phyloP scores from a whole-genome alignment of 2,329 filamentous ascomycete genomes.

The Scedosporium aurantiacum region DNA sequence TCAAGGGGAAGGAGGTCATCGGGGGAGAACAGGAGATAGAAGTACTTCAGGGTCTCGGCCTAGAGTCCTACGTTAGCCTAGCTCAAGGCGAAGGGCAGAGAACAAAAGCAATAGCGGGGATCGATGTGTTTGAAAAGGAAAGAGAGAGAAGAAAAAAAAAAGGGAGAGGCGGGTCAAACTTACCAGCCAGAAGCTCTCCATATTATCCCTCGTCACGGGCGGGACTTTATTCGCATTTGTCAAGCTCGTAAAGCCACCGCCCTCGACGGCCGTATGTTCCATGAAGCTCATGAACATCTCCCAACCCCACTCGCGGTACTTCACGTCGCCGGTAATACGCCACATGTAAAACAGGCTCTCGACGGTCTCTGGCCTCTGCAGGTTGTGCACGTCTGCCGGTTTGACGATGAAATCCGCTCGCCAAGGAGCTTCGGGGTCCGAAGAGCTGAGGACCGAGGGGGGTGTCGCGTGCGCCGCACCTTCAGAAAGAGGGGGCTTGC shows the following conservation, averaged over 20 bases:
- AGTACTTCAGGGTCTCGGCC: constrained; percentile 96
- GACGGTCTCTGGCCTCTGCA: constrained; percentile 93
- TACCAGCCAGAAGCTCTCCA: constrained; percentile 98
- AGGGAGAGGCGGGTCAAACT: constrained; percentile 21
- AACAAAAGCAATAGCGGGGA: neutral
- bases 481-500: constrained; percentile 54
- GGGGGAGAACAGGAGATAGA: constrained; percentile 87
- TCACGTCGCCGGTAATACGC: constrained; percentile 83
- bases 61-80: constrained; percentile 22
- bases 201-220: constrained; percentile 67
- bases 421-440: constrained; percentile 37
- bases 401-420: constrained; percentile 72
- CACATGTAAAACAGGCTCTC: constrained; percentile 98
- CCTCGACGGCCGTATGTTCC: constrained; percentile 72
- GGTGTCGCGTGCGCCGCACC: constrained; percentile 30
- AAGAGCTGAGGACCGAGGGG: neutral
- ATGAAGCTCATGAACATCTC: constrained; percentile 93
- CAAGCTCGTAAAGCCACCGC: constrained; percentile 73
- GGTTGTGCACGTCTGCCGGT: constrained; percentile 74
- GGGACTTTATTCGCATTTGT: constrained; percentile 64
- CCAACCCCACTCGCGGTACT: constrained; percentile 95
- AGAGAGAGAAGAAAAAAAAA: neutral
- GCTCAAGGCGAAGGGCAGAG: neutral
- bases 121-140: neutral
- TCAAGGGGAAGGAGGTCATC: constrained; percentile 74